Evolutionary conservation across 2,329 filamentous ascomycete species (phyloP).

Genomic region (Colletotrichum karsti): DNA sequence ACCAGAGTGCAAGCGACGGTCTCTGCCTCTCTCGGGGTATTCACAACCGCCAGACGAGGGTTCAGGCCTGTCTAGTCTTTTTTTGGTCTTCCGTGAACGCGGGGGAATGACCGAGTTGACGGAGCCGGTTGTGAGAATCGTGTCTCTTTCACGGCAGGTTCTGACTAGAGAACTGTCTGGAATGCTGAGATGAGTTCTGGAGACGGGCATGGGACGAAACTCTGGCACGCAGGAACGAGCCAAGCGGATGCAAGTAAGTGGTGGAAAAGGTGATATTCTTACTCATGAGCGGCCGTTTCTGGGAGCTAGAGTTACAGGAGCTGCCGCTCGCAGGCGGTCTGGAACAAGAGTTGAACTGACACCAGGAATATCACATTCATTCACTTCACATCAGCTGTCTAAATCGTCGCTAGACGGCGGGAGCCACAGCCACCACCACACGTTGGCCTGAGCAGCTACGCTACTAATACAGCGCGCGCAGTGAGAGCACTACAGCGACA

Average conservation of each 20-base stretch:
- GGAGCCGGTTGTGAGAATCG: neutral
- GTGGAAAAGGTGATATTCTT: neutral
- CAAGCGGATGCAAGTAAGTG: neutral
- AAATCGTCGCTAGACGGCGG: neutral
- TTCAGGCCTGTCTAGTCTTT: neutral
- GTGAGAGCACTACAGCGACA: no score
- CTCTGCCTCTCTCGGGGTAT: slow-evolving; percentile 9
- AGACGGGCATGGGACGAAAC: slow-evolving; percentile 15
- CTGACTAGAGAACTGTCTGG: slow-evolving; percentile 1
- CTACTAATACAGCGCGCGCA: no score
- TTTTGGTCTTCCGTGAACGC: neutral
- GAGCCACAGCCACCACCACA: slow-evolving; percentile 13
- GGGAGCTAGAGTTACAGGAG: slow-evolving; percentile 6
- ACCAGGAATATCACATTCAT: neutral
- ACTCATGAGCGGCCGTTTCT: slow-evolving; percentile 24
- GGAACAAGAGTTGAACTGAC: neutral
- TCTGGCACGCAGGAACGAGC: slow-evolving; percentile 1
- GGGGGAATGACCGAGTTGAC: neutral
- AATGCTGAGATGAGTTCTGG: neutral
- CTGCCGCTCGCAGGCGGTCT: slow-evolving; percentile 15
- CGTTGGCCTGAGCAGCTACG: neutral
- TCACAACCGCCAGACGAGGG: slow-evolving; percentile 17
- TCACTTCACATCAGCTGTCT: no score
- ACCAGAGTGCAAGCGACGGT: slow-evolving; percentile 18
- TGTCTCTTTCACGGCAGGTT: neutral